Evolutionary conservation across 2,329 filamentous ascomycete species (phyloP), one percentile per base, ranked within the genome.

Genomic region (Mycosphaerella sp.): DNA sequence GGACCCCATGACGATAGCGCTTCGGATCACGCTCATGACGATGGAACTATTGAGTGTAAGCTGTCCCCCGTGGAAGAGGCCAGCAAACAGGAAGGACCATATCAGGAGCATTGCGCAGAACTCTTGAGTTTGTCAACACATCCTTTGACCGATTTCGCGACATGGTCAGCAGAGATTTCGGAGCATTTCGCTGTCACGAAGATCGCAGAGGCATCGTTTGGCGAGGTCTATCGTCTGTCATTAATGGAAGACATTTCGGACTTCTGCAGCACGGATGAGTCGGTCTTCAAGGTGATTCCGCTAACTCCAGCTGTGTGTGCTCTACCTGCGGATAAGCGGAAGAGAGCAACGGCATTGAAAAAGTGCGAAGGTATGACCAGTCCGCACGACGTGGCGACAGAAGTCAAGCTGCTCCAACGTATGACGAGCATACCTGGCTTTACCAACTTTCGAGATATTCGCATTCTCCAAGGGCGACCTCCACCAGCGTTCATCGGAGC

Each of bases 191-290:
- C 74, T 38, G 74, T 85, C 40, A 72, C 73, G 7, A 86, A 86
- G 61, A 78, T 86, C 36, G 82, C 81, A 7, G 82, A 86, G 66
- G 83, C 83, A 1, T 83, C 81, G 1, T 86, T 83, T 63, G 81
- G 80, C 51, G 82, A 85, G 63, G 82, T 86, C 2, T 85, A 84
- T 65, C 79, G 81, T 10, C 69, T 84, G 56, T 75, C 72, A 6
- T 66, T 74, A 2, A 64, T 66, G 40, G 53, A 65, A 57, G 40
- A 61, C 57, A 49, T 60, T 10, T 48, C 54, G 7, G 64, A 62
- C 11, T 61, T 70, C 34, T 62, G 66, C 12, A 60, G 55, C 14
- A 63, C 64, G 21, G 68, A 74, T 48, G 74, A 76, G 57, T 74
- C 72, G 2, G 76, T 79, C 1, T 68, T 78, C 52, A 79, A 79